Evolutionary conservation across 306 rosid genomes (phyloP), one percentile per base, ranked within the genome.

Genomic region (Delonix regia): DNA sequence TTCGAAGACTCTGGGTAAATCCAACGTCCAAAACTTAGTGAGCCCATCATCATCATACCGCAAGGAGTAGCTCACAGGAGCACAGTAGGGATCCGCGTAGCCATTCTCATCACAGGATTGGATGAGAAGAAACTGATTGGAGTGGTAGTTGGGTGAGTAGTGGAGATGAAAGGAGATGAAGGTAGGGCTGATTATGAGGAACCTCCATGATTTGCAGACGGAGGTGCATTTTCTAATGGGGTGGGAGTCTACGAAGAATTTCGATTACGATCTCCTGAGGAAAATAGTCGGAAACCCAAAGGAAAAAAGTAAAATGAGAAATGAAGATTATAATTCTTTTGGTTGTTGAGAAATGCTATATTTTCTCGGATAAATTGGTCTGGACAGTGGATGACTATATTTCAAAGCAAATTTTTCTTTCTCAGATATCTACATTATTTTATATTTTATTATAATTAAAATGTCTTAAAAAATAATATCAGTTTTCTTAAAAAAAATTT

Each of bases 201-300:
- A 41, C 2, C 38, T 66, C 85, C 85, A 82, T 63, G 71, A 33
- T 12, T 77, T 82, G 75, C 63, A 82, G 5, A 82, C 82, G 0
- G 16, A 2, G 47, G 56, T 77, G 65, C 28, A 82, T 71, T 41
- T 71, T 11, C 71, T 14, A 4, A 77, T 52, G 64, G 65, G 53
- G 4, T 33, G 79, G 70, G 14, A 76, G 78, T 15, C 64, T 33
- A 5, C 7, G 62, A 1, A 82, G 78, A 21, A 76, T 71, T 34
- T 52, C 69, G 0, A 8, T 18, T 30, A 77, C 0, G 14, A 82
- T 64, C 44, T 63, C 85, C 7, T 44, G 10, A 1, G 75, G 85
- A 34, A 18, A 36, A 24, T 21, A 12, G 4, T 62, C 55, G 0
- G 72, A 52, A 79, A 79, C 5, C 11, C n/a, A n/a, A n/a, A n/a